Base-by-base conservation (phyloP, 768 basidiomycete species). In the Sporobolomyces pararoseus region DNA sequence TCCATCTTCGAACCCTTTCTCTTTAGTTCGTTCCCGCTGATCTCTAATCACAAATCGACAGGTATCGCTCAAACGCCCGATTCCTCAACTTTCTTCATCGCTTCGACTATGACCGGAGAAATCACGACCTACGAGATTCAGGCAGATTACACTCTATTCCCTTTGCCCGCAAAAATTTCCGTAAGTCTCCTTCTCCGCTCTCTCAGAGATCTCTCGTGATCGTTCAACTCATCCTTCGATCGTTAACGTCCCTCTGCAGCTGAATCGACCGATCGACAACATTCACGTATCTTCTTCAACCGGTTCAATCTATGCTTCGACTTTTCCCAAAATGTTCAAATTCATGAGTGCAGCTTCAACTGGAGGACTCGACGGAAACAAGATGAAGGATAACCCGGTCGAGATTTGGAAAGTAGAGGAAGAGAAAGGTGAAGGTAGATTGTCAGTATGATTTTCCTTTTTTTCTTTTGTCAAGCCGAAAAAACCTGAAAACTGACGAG, bases 221-320 rank as follows among this genome's bases (percentile, higher is more conserved):
- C 13, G n/a, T 27, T n/a, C 29, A 57, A 37, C 10, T 34, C 34
- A 14, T 7, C 25, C 27, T 44, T 25, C n/a, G n/a, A n/a, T n/a
- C n/a, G n/a, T 1, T 29, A 39, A 2, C 62, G 39, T 19, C 10
- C 12, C 37, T 23, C 25, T 50, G 7, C 61, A 71, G 70, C 58
- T 59, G 34, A 57, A 70, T 75, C 81, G 83, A 37, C 77, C 72
- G 5, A 52, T 87, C 71, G 89, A 90, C 75, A 89, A 89, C 75
- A 75, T 87, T 1, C 80, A 84, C 46, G 76, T 89, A 9, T 87
- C 88, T 70, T 39, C 51, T 46, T 78, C 81, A 29, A 80, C 86
- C 44, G 88, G 87, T 10, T 82, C 81, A 14, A 76, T 89, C 27
- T 89, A 86, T 85, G 84, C 82, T 29, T 85, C 87, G 67, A 84